A percentile compares a stretch with the other conserved stretches of the same genome.
Evolutionary conservation across 352 stramenopile species (phyloP).

Genomic region (Blastocystis sp.): DNA sequence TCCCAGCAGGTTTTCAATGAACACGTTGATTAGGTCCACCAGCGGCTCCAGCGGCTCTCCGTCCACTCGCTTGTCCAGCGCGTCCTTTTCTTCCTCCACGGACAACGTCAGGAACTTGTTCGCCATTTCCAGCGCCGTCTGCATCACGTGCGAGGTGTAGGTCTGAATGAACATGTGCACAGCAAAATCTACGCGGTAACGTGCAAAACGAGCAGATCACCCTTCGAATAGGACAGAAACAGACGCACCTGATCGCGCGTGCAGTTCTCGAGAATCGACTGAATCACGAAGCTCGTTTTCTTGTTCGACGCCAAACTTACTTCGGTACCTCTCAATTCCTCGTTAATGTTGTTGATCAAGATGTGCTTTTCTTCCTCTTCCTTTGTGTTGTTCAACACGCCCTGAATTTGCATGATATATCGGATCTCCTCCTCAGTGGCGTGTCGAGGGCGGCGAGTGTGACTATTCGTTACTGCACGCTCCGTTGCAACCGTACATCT

Average conservation of each 20-base stretch:
- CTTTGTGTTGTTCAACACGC: constrained; percentile 63
- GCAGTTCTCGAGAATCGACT: constrained; percentile 60
- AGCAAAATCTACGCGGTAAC: constrained; percentile 35
- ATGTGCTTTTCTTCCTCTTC: constrained; percentile 56
- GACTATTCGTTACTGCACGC: neutral
- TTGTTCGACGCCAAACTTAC: constrained; percentile 69
- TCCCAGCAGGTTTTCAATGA: constrained; percentile 31
- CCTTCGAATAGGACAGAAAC: constrained; percentile 67
- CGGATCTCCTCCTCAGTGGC: constrained; percentile 64
- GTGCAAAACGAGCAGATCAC: neutral
- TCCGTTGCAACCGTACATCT: neutral
- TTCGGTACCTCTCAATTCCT: constrained; percentile 66
- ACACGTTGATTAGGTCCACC: constrained; percentile 37
- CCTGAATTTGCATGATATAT: constrained; percentile 67
- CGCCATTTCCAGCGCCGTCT: constrained; percentile 58
- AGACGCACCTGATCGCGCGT: constrained; percentile 57
- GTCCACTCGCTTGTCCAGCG: constrained; percentile 19
- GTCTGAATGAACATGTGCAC: constrained; percentile 69
- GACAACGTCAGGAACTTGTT: constrained; percentile 44
- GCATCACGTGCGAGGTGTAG: constrained; percentile 64
- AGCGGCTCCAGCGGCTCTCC: constrained; percentile 58
- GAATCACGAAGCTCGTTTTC: constrained; percentile 67
- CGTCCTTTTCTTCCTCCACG: constrained; percentile 14
- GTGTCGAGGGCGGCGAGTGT: constrained; percentile 51
- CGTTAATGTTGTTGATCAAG: constrained; percentile 67